These are phyloP conservation scores for Neohortaea acidophila DNA, from an alignment of 495 filamentous ascomycete genomes.

Conservation along the genomic window DNA sequence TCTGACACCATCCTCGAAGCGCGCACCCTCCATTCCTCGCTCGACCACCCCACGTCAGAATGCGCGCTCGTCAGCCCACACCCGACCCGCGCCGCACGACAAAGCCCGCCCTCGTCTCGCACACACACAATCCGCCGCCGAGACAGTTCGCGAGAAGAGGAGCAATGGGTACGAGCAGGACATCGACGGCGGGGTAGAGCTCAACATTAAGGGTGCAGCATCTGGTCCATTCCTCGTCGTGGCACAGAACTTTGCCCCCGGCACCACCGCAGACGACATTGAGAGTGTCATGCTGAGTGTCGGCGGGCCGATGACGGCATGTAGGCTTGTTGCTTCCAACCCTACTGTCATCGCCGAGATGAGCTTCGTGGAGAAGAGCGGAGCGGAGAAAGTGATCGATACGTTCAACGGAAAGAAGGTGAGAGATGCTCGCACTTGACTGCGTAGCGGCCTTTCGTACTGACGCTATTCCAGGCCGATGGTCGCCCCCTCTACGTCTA, in stretches of 20 bases:
- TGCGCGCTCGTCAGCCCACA: slow-evolving; percentile 30
- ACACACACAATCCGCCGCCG: slow-evolving; percentile 22
- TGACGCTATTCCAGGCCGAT: slow-evolving; percentile 47
- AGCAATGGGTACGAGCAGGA: slow-evolving; percentile 12
- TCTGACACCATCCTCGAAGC: not conserved
- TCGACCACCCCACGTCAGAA: slow-evolving; percentile 19
- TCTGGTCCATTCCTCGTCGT: slow-evolving; percentile 63
- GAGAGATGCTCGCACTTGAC: slow-evolving; percentile 2
- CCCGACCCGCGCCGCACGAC: slow-evolving; percentile 36
- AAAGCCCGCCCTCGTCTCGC: slow-evolving; percentile 17
- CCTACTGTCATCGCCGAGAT: slow-evolving; percentile 82
- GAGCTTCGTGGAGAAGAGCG: slow-evolving; percentile 58
- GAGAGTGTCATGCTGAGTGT: slow-evolving; percentile 66
- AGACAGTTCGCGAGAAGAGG: slow-evolving; percentile 10
- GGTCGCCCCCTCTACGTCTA: slow-evolving; percentile 68
- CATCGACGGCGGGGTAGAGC: slow-evolving; percentile 29
- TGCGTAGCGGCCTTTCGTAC: not conserved
- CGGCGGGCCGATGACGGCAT: slow-evolving; percentile 54
- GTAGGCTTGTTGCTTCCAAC: slow-evolving; percentile 49
- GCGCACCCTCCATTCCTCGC: slow-evolving; percentile 3
- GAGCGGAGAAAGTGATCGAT: slow-evolving; percentile 63
- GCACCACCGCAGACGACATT: slow-evolving; percentile 89
- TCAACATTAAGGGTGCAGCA: slow-evolving; percentile 66
- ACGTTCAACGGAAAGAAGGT: slow-evolving; percentile 83
- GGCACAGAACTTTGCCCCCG: slow-evolving; percentile 78